phyloP scores from a whole-genome alignment of 192 early-diverging fungal species.

The Coemansia sp. region DNA sequence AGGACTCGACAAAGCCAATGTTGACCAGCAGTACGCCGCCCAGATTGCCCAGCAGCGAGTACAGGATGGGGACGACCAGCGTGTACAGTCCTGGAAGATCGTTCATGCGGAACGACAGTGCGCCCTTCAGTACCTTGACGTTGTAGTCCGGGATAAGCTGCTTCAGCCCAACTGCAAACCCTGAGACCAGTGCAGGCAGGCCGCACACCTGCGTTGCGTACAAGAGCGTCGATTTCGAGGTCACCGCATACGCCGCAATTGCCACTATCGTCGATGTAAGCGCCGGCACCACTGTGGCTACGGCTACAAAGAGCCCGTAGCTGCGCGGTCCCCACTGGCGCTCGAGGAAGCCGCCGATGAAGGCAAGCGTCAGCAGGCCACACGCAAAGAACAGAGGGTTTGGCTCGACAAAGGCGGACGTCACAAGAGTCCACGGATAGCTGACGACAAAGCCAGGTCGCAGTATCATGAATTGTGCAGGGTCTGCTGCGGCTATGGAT shows the following conservation, averaged over 20 bases:
- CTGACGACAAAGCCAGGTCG: slow-evolving; percentile 28
- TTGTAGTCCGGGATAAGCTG: slow-evolving; percentile 86
- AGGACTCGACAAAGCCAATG: slow-evolving; percentile 71
- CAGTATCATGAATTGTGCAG: slow-evolving; percentile 40
- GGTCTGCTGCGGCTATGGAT: slow-evolving; percentile 18
- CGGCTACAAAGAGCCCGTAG: slow-evolving; percentile 65
- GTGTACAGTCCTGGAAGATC: slow-evolving; percentile 44
- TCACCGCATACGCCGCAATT: slow-evolving; percentile 17
- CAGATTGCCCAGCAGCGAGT: slow-evolving; percentile 23
- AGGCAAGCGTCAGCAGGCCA: slow-evolving; percentile 24
- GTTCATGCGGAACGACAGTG: slow-evolving; percentile 65
- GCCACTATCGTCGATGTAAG: slow-evolving; percentile 41
- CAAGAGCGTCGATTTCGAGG: slow-evolving; percentile 12
- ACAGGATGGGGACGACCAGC: slow-evolving; percentile 43
- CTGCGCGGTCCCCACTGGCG: slow-evolving; percentile 78
- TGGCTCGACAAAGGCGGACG: slow-evolving; percentile 37
- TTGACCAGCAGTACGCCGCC: slow-evolving; percentile 66
- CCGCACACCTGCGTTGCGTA: slow-evolving; percentile 61
- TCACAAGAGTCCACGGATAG: slow-evolving; percentile 52
- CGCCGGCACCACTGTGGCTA: slow-evolving; percentile 52
- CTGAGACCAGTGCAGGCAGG: slow-evolving; percentile 66
- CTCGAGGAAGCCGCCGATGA: slow-evolving; percentile 78
- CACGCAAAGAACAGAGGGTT: slow-evolving; percentile 25
- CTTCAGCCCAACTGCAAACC: slow-evolving; percentile 85
- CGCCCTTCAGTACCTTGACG: slow-evolving; percentile 62